Conservation (phyloP, 2,329 filamentous ascomycete genomes). For the Talaromyces sp. region DNA sequence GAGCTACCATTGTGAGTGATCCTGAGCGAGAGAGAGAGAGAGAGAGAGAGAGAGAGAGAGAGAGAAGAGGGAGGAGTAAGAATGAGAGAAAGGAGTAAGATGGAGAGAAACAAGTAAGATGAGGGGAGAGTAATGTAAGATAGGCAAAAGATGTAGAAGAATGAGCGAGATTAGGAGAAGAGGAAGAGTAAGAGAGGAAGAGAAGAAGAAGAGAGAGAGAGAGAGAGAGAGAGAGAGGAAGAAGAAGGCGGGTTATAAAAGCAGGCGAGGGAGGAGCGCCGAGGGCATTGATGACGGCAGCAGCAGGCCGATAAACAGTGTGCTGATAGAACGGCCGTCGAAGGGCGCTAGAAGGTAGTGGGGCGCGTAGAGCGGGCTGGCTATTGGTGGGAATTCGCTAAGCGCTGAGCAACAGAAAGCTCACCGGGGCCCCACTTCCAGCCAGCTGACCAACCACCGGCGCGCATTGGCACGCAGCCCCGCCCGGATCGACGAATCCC, state of each 20-base stretch:
- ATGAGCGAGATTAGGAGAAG: not conserved
- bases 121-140: not conserved
- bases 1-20: not conserved
- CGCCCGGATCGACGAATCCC: not conserved
- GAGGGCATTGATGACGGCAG: not conserved
- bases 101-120: not conserved
- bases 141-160: not conserved
- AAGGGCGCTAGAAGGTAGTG: slow-evolving; percentile 10
- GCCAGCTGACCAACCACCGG: not conserved
- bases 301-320: not conserved
- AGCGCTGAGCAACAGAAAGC: not conserved
- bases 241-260: not conserved
- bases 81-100: not conserved
- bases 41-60: not conserved
- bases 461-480: not conserved
- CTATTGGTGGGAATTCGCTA: not conserved
- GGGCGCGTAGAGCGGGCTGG: not conserved
- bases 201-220: not conserved
- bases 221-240: not conserved
- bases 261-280: not conserved
- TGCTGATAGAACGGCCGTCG: slow-evolving; percentile 10
- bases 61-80: not conserved
- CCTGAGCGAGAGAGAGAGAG: not conserved
- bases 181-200: not conserved
- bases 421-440: not conserved